Evolutionary conservation across 2,329 filamentous ascomycete genomes (phyloP), one percentile per base, ranked within the genome.

Genomic region (Neofusicoccum umdonicola): DNA sequence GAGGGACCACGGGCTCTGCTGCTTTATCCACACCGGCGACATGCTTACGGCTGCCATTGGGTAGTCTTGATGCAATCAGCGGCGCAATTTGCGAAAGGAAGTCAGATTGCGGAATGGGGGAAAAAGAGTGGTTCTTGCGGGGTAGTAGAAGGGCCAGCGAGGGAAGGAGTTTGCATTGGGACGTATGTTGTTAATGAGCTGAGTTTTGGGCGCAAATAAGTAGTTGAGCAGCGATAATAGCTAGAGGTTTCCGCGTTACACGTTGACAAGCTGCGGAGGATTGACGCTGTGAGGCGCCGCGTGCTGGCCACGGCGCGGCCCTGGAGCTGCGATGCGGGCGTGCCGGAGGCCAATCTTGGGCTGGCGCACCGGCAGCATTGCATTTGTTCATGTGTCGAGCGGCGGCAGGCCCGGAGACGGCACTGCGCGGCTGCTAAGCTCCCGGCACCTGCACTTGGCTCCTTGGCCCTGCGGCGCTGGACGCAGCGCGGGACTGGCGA

Each of bases 221-320:
- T 63, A 63, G 61, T 63, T 31, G 61, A 63, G 61, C 48, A 63
- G 48, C 50, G 48, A 63, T 63, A 63, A 63, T 63, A 19, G 47
- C 50, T 63, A 63, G 61, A 63, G 27, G 39, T 45, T 63, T 50
- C 54, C 17, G 56, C 56, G 56, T 60, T 37, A 35, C 41, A 22
- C 17, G 31, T 37, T 15, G 56, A 19, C 56, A 15, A 8, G 7
- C 7, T 39, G 34, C 34, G 31, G 34, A 52, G 50, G 50, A 51
- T 48, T 48, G 8, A 48, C 45, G 27, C 48, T 27, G 48, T 13
- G 48, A 5, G 7, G 13, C 27, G 12, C 22, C 22, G 22, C 22
- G 22, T 22, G 3, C 22, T 22, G 48, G 48, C 5, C 41, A 34
- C 42, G 34, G 13, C 22, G 22, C 22, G 22, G 22, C 22, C 22